These are phyloP conservation scores for Knufia petricola DNA, from an alignment of 2,329 filamentous ascomycete genomes.

Conservation along the genomic window DNA sequence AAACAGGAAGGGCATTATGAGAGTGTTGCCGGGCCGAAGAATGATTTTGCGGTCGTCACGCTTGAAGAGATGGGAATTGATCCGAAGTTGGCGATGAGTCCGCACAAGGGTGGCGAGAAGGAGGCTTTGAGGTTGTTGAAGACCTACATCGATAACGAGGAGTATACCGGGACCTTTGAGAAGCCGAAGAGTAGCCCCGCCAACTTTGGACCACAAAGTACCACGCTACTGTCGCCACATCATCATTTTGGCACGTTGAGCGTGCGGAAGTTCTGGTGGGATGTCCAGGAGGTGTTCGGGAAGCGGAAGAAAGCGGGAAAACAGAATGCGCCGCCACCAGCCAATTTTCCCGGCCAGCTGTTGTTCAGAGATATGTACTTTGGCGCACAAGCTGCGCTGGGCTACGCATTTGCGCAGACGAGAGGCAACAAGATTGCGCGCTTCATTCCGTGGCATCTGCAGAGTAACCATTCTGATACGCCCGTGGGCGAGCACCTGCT, in stretches of 20 bases:
- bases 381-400: slow-evolving; percentile 60
- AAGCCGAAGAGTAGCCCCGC: slow-evolving; percentile 69
- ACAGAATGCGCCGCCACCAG: slow-evolving; percentile 47
- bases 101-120: slow-evolving; percentile 62
- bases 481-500: slow-evolving; percentile 36
- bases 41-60: slow-evolving; percentile 61
- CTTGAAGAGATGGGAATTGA: slow-evolving; percentile 61
- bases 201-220: slow-evolving; percentile 61
- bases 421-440: slow-evolving; percentile 55
- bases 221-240: slow-evolving; percentile 63
- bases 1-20: slow-evolving; percentile 46
- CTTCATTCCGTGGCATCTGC: slow-evolving; percentile 73
- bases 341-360: slow-evolving; percentile 62
- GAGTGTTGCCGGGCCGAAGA: slow-evolving; percentile 54
- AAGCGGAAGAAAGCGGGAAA: slow-evolving; percentile 49
- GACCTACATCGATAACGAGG: slow-evolving; percentile 50
- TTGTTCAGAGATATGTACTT: slow-evolving; percentile 81
- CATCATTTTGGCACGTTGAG: slow-evolving; percentile 65
- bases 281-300: slow-evolving; percentile 52
- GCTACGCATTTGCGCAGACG: slow-evolving; percentile 54
- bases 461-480: slow-evolving; percentile 44
- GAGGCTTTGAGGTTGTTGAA: slow-evolving; percentile 50
- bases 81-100: slow-evolving; percentile 46
- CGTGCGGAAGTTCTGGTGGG: slow-evolving; percentile 65
- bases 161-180: slow-evolving; percentile 63